Evolutionary conservation across 2,329 filamentous ascomycete genomes (phyloP), one percentile per base, ranked within the genome.

Genomic region (Xylaria arbuscula): DNA sequence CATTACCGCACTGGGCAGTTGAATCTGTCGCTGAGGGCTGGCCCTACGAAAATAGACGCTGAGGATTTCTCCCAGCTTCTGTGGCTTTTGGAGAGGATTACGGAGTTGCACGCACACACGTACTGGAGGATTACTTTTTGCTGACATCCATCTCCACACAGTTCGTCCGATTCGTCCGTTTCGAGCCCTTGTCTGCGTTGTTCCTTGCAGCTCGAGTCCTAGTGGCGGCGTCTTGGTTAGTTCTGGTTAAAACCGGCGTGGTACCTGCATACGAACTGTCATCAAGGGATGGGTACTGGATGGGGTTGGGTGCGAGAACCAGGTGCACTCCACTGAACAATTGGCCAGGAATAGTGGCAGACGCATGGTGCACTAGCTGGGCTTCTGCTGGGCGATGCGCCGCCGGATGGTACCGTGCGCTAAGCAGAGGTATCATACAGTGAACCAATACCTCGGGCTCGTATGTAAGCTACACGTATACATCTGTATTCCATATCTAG

Each of bases 261-360:
- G 36, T 69, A 69, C 67, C 67, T 69, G 67, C 67, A 67, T 69
- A 56, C 50, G 51, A 65, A 64, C 55, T 54, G 55, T 57, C 59
- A 57, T 57, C 42, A 28, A 50, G 34, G 36, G 47, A 55, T 28
- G 53, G 57, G 5, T 28, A 28, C 28, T 28, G 28, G 28, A 28
- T 28, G 28, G 62, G 51, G 51, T 66, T 50, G 57, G 57, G 62
- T n/a, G 48, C 3, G 42, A 48, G 36, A 48, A 62, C 17, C 36
- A 53, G 55, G 40, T 42, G n/a, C 19, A 47, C 45, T 22, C n/a
- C 45, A 47, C 45, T 47, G n/a, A 47, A 47, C 45, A 17, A 47
- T 47, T 47, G 45, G 45, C 45, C 19, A 47, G 45, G 45, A 40
- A 32, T 51, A 32, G 32, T 38, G 28, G 48, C 17, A 54, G 11